Evolutionary conservation across 2,329 filamentous ascomycete species (phyloP), one percentile per base, ranked within the genome.

Genomic region (Alternaria longipes): DNA sequence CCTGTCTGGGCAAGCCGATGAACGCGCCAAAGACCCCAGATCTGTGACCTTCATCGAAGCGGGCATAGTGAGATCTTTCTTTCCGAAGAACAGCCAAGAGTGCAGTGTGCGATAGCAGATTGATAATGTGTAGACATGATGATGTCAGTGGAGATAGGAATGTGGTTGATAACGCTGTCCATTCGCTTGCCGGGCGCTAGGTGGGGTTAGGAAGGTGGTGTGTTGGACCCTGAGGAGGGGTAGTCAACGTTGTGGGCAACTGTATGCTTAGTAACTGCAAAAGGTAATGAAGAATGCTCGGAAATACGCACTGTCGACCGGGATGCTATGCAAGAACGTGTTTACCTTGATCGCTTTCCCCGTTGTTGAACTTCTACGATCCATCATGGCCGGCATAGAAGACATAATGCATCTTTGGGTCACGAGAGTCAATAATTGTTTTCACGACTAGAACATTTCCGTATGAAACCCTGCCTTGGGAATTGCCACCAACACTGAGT

Each of bases 181-280:
- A 24, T 56, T 58, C 9, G 45, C 22, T 42, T 56, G 57, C 30
- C 24, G 18, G 22, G 52, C 57, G 52, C 57, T 60, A 60, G 46
- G 28, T 54, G 45, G 30, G 14, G 57, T 60, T 60, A 60, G 57
- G 57, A 60, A 60, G 57, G 57, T 60, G 45, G 38, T 56, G 52
- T 28, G 38, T 32, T 18, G 53, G 38, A 50, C 38, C n/a, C 44
- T 40, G 22, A 36, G n/a, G 57, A 49, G 57, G 44, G 57, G 44
- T 38, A 45, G 26, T 18, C 36, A 55, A 50, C 36, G 28, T 50
- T 36, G 22, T 12, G 12, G 34, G 46, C 30, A 32, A 22, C 30
- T 34, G 20, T 36, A 38, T 36, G 46, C 34, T 38, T 50, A 50
- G 32, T 32, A 50, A 49, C 30, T 49, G 32, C 46, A 36, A 26